Base-by-base conservation (phyloP, 2,329 filamentous ascomycete genomes). In the Sclerotinia sclerotiorum region DNA sequence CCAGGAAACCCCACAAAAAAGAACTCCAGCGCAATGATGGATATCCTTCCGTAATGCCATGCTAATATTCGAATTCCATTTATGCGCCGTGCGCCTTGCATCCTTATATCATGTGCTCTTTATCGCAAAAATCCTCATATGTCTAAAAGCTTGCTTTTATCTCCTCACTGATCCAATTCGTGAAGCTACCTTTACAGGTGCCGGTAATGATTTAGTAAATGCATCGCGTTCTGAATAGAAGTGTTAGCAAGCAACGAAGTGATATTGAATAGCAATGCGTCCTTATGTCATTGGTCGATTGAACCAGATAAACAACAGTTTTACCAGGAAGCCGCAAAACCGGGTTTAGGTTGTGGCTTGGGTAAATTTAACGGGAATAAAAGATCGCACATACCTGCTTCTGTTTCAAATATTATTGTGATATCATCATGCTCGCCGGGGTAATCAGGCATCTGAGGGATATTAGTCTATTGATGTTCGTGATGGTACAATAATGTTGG, bases 351-450 rank as follows among this genome's bases (percentile, higher is more conserved):
- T 32, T 62, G 39, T 24, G 35, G 27, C 19, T 17, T n/a, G 24
- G 21, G 32, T 67, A 49, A 48, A n/a, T 32, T 24, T 10, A 39
- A 39, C 0, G 44, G 24, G 44, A 67, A 42, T 17, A 29, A 42
- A 49, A 39, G 4, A 32, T 52, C 24, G 56, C 27, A 67, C 75
- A 65, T 74, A 77, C 76, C 73, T 75, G 85, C 82, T 77, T 92
- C 90, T 57, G 84, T 89, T 72, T 97, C 93, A 82, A 97, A 97
- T 70, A 89, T 80, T 75, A 97, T 89, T 15, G 89, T 86, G 73
- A 97, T 92, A 80, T 97, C 94, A 78, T 97, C 94, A 79, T 97
- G 93, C 80, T 97, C 94, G 63, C 92, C 92, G 0, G 93, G 92
- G 78, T 96, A 91, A 74, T 97, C 93, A 24, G 93, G 90, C 78